Percentiles rank a stretch among this genome's conserved stretches.
phyloP scores from a whole-genome alignment of 345 rosid genomes.

The Camelina neglecta region DNA sequence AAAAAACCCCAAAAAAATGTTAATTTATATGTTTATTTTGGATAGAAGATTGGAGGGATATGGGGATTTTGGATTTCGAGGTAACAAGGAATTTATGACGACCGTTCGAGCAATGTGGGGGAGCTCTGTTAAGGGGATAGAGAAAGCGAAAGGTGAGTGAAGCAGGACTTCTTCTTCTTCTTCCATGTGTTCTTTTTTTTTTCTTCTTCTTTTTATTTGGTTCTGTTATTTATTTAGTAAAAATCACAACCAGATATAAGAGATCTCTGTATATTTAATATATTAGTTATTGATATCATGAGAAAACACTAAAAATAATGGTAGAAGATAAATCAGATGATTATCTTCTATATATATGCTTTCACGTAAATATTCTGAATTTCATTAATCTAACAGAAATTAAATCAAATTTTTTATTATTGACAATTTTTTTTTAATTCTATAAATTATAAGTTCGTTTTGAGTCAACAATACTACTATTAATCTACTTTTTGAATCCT shows the following conservation, averaged over 20 bases:
- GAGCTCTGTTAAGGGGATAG: constrained; percentile 32
- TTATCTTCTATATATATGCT: background rate
- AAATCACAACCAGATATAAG: constrained; percentile 16
- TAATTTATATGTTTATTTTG: constrained; percentile 5
- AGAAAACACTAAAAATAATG: background rate
- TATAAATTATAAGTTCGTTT: background rate
- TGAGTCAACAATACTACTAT: background rate
- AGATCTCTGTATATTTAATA: background rate
- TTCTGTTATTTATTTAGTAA: too few relatives aligned
- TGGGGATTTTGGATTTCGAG: constrained; percentile 34
- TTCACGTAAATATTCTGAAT: background rate
- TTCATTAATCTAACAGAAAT: background rate
- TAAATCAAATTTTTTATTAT: background rate
- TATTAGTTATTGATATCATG: background rate
- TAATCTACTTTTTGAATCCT: background rate
- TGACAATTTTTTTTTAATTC: background rate
- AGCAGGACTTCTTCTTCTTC: constrained; percentile 38
- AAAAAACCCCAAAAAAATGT: background rate
- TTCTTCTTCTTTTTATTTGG: background rate
- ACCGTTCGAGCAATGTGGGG: constrained; percentile 41
- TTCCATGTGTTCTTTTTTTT: background rate
- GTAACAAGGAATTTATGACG: constrained; percentile 35
- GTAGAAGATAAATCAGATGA: background rate
- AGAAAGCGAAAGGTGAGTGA: constrained; percentile 42
- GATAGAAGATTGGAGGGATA: constrained; percentile 20